These are phyloP conservation scores for Aureobasidium subglaciale DNA, from an alignment of 2,329 filamentous ascomycete genomes.

Conservation along the genomic window DNA sequence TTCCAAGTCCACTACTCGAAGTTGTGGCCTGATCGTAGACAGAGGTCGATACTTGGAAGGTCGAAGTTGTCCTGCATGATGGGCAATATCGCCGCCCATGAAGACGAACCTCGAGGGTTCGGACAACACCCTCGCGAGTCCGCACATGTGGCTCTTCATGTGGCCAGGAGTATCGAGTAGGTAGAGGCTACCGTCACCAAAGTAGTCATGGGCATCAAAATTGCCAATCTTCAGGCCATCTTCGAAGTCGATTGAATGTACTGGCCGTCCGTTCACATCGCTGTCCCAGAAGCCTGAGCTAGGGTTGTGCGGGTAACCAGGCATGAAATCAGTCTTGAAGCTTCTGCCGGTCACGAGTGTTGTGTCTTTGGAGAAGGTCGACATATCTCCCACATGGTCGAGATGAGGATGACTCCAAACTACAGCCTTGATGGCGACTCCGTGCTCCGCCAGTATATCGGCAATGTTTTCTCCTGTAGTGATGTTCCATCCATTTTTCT, in stretches of 20 bases:
- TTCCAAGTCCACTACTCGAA: background rate
- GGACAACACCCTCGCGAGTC: slow-evolving; percentile 37
- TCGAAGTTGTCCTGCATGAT: background rate
- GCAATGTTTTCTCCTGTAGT: slow-evolving; percentile 37
- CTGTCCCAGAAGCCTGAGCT: too few relatives aligned
- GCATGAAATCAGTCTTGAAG: too few relatives aligned
- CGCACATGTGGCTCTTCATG: slow-evolving; percentile 41
- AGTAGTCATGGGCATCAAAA: slow-evolving; percentile 46
- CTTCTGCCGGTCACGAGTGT: slow-evolving; percentile 31
- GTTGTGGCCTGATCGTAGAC: background rate
- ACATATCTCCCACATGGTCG: too few relatives aligned
- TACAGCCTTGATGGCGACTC: too few relatives aligned
- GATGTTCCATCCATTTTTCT: slow-evolving; percentile 31
- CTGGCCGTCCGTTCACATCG: too few relatives aligned
- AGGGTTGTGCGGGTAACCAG: too few relatives aligned
- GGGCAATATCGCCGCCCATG: slow-evolving; percentile 42
- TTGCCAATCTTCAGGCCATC: slow-evolving; percentile 36
- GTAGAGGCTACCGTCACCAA: slow-evolving; percentile 51
- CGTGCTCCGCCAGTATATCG: slow-evolving; percentile 34
- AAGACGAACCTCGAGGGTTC: slow-evolving; percentile 39
- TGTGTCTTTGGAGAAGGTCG: too few relatives aligned
- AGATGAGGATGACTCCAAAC: too few relatives aligned
- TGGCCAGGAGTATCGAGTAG: slow-evolving; percentile 49
- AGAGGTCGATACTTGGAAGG: slow-evolving; percentile 5
- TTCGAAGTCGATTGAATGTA: too few relatives aligned